Conservation (phyloP, 1,284 basidiomycete genomes). For the Malassezia arunalokei region DNA sequence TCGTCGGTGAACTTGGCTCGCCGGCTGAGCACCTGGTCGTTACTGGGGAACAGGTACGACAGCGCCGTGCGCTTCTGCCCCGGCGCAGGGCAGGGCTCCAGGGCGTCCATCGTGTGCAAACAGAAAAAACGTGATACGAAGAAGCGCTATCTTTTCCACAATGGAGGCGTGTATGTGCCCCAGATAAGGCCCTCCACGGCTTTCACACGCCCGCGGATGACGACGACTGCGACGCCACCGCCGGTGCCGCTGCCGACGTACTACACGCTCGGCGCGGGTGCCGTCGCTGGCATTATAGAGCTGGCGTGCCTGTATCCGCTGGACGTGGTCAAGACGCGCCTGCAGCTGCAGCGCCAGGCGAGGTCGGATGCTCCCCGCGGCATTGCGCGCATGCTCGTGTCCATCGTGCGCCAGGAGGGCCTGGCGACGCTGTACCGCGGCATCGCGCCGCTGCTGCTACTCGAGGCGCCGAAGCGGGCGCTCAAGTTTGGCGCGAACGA, state of each 20-base stretch:
- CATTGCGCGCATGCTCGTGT: slow-evolving; percentile 66
- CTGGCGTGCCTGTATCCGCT: slow-evolving; percentile 85
- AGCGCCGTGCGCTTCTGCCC: slow-evolving; percentile 3
- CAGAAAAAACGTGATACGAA: neutral
- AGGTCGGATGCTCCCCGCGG: slow-evolving; percentile 46
- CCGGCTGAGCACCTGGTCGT: slow-evolving; percentile 1
- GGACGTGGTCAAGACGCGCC: slow-evolving; percentile 71
- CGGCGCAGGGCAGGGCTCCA: slow-evolving; percentile 3
- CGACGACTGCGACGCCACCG: neutral
- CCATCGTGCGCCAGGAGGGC: slow-evolving; percentile 63
- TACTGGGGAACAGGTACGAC: slow-evolving; percentile 6
- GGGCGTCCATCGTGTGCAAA: neutral
- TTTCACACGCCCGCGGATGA: neutral
- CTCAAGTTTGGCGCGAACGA: slow-evolving; percentile 85
- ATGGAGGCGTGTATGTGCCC: slow-evolving; percentile 1
- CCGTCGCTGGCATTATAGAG: slow-evolving; percentile 70
- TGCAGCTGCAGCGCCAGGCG: slow-evolving; percentile 76
- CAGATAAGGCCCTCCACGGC: neutral
- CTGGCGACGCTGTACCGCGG: slow-evolving; percentile 66
- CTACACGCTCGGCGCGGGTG: slow-evolving; percentile 78
- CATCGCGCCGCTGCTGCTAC: slow-evolving; percentile 77
- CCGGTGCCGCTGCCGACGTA: slow-evolving; percentile 53
- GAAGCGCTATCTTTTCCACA: neutral
- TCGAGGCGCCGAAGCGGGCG: slow-evolving; percentile 95
- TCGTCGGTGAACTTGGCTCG: slow-evolving; percentile 12